Conservation (phyloP, 2,329 filamentous ascomycete genomes). For the Penicillium sp. region DNA sequence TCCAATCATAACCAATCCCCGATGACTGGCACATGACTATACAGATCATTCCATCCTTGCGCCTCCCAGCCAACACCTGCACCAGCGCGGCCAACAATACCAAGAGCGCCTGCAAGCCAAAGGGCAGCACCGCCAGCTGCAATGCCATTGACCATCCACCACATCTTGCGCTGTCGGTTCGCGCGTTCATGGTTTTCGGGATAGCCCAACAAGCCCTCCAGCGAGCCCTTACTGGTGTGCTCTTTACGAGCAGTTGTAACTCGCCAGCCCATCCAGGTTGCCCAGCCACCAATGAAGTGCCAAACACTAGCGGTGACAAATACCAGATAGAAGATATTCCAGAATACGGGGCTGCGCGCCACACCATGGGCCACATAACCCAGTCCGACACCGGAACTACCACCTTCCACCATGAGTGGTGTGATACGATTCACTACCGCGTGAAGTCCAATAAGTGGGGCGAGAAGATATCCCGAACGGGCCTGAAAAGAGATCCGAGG, state of each 20-base stretch:
- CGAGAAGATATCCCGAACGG: conserved; percentile 68
- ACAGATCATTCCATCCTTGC: conserved; percentile 75
- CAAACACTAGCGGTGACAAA: conserved; percentile 68
- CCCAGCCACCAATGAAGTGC: conserved; percentile 81
- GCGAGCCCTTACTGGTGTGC: conserved; percentile 28
- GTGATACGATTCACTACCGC: conserved; percentile 72
- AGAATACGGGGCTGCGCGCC: conserved; percentile 64
- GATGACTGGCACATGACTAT: conserved; percentile 59
- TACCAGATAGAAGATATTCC: conserved; percentile 67
- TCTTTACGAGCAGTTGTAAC: conserved; percentile 36
- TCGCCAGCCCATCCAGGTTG: conserved; percentile 71
- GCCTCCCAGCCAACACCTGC: conserved; percentile 74
- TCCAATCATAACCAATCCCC: conserved; percentile 49
- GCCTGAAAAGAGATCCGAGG: conserved; percentile 70
- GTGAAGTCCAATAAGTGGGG: conserved; percentile 68
- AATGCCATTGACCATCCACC: conserved; percentile 69
- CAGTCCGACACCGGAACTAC: conserved; percentile 80
- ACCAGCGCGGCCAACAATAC: conserved; percentile 72
- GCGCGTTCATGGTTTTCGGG: conserved; percentile 55
- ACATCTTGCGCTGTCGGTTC: conserved; percentile 60
- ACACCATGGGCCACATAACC: conserved; percentile 85
- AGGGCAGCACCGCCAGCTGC: conserved; percentile 58
- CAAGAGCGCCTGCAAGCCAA: conserved; percentile 82
- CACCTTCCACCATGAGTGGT: conserved; percentile 75
- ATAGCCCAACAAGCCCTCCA: conserved; percentile 34